Percentiles rank a stretch among this genome's conserved stretches.
Evolutionary conservation across 2,329 filamentous ascomycete species (phyloP).

Genomic region (Beauveria sp.): DNA sequence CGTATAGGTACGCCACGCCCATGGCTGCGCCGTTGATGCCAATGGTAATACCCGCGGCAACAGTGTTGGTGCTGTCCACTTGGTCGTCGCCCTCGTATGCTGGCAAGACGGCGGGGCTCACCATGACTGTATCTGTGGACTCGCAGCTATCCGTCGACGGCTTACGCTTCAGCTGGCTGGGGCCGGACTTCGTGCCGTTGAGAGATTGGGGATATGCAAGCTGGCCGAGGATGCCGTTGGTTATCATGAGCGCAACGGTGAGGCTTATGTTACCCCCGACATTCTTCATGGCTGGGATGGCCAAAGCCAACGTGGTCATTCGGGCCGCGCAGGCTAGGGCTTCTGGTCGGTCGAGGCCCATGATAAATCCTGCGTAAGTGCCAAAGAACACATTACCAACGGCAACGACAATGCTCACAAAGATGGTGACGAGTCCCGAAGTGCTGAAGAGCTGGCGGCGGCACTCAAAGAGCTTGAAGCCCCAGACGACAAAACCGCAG

Average conservation of each 20-base stretch:
- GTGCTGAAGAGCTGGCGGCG: slow-evolving; percentile 36
- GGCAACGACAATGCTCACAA: slow-evolving; percentile 30
- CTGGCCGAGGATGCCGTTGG: slow-evolving; percentile 41
- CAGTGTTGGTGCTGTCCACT: slow-evolving; percentile 26
- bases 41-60: slow-evolving; percentile 44
- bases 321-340: slow-evolving; percentile 41
- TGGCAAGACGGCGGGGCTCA: not conserved
- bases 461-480: slow-evolving; percentile 45
- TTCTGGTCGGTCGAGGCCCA: slow-evolving; percentile 28
- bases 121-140: not conserved
- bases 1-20: slow-evolving; percentile 51
- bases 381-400: slow-evolving; percentile 35
- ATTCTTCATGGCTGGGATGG: slow-evolving; percentile 37
- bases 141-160: not conserved
- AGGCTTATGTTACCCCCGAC: slow-evolving; percentile 37
- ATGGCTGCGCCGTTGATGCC: slow-evolving; percentile 54
- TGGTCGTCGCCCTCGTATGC: not conserved
- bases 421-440: slow-evolving; percentile 31
- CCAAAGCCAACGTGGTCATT: slow-evolving; percentile 42
- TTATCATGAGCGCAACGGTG: slow-evolving; percentile 44
- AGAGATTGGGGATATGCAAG: slow-evolving; percentile 30
- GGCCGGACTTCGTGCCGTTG: slow-evolving; percentile 15
- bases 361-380: slow-evolving; percentile 26
- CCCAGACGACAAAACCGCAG: slow-evolving; percentile 44
- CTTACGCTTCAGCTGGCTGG: slow-evolving; percentile 11